Evolutionary conservation across 768 basidiomycete species (phyloP).

Genomic region (Jaapia argillacea): DNA sequence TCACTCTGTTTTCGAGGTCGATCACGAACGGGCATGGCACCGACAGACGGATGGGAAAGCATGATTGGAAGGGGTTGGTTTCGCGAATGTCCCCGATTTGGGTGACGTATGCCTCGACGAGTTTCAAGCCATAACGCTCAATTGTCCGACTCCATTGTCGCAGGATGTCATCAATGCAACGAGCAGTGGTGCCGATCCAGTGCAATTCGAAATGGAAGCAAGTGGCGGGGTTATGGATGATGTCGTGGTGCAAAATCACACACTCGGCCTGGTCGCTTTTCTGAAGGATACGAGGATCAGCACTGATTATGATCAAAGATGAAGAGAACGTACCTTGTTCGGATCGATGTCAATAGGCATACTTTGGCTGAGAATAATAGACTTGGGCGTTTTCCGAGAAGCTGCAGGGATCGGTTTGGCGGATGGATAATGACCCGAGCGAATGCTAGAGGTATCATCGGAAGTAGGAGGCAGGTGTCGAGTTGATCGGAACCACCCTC

Average conservation of each 20-base stretch:
- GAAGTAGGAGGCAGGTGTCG: conserved; percentile 29
- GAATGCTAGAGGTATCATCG: conserved; percentile 21
- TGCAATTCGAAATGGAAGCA: conserved; percentile 96
- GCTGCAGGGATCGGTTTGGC: conserved; percentile 24
- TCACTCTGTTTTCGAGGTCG: conserved; percentile 56
- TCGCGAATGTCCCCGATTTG: conserved; percentile 83
- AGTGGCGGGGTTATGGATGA: conserved; percentile 90
- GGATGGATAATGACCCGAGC: conserved; percentile 25
- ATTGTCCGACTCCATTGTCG: conserved; percentile 74
- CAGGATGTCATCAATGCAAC: conserved; percentile 82
- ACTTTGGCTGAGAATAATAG: conserved; percentile 75
- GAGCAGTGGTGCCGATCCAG: conserved; percentile 92
- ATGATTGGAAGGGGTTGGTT: conserved; percentile 87
- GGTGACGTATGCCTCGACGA: conserved; percentile 89
- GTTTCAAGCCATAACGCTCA: conserved; percentile 81
- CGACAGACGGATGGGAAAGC: conserved; percentile 73
- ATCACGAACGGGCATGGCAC: conserved; percentile 63
- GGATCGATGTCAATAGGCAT: conserved; percentile 85
- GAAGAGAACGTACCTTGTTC: conserved; percentile 41
- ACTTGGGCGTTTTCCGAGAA: conserved; percentile 40
- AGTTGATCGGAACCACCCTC: conserved; percentile 54
- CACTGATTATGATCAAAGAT: background rate
- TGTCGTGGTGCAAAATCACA: conserved; percentile 85
- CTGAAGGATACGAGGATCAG: conserved; percentile 24
- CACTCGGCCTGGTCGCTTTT: conserved; percentile 83